A percentile compares a stretch with the other conserved stretches of the same genome.
Evolutionary conservation across 2,329 filamentous ascomycete species (phyloP).

Genomic region (Fusarium stilboides): DNA sequence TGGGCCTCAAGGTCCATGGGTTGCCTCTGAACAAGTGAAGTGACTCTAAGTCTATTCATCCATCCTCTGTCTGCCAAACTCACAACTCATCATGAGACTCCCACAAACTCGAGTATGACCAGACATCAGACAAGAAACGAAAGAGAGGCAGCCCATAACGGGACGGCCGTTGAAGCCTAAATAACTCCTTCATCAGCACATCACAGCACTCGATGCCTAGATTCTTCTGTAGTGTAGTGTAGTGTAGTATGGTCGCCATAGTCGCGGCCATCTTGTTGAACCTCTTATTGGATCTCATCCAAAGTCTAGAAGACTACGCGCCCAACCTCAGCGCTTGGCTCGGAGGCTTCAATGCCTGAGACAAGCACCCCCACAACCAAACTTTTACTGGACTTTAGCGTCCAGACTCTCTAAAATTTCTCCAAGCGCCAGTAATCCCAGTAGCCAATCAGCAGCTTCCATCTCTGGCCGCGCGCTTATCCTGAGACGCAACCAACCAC

Average conservation of each 20-base stretch:
- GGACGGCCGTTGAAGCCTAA: slow-evolving; percentile 19
- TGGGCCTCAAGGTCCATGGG: too few species aligned
- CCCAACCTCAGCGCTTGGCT: slow-evolving; percentile 29
- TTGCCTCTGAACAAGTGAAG: slow-evolving; percentile 7
- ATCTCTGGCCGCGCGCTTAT: slow-evolving; percentile 45
- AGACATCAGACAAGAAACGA: slow-evolving; percentile 1
- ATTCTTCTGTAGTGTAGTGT: not conserved
- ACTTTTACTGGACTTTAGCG: slow-evolving; percentile 25
- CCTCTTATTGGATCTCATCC: slow-evolving; percentile 17
- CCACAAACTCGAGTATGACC: slow-evolving; percentile 1
- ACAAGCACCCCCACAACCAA: slow-evolving; percentile 9
- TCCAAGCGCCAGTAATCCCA: too few species aligned
- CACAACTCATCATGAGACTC: not conserved
- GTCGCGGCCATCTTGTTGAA: not conserved
- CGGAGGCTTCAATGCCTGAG: slow-evolving; percentile 13
- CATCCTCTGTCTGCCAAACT: not conserved
- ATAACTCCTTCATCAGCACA: slow-evolving; percentile 1
- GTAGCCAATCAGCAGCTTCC: slow-evolving; percentile 40
- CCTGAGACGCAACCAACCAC: slow-evolving; percentile 47
- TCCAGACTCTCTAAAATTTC: not conserved
- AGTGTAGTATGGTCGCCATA: not conserved
- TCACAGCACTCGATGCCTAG: not conserved
- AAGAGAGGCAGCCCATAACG: slow-evolving; percentile 35
- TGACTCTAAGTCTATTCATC: not conserved
- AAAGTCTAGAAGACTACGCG: slow-evolving; percentile 20